Evolutionary conservation across 2,329 filamentous ascomycete genomes (phyloP), one percentile per base, ranked within the genome.

Genomic region (Chaetomiaceae sp.): DNA sequence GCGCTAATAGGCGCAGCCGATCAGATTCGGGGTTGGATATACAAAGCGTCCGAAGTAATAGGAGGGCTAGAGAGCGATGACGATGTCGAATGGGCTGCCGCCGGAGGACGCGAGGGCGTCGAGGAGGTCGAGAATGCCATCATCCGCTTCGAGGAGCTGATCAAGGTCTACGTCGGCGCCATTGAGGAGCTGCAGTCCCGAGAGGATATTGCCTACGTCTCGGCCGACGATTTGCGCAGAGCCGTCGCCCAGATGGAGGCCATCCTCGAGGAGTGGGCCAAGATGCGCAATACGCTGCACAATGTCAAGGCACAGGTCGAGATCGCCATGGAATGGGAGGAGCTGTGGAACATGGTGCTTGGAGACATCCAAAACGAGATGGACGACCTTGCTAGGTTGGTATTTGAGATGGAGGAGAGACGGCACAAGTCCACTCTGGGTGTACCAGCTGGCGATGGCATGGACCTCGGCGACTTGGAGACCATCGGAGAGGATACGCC

Each of bases 301-400:
- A 85, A 73, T 23, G 87, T 96, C 51, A 95, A 95, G 67, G 81
- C 81, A 43, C 92, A 97, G 66, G 92, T 99, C 16, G 94, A 97
- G 69, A 84, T 96, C 54, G 94, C 94, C 42, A 95, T 97, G 90
- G 94, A 99, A 66, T 99, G 92, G 92, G 91, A 96, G 69, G 91
- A 97, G 71, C 77, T 99, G 32, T 97, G 94, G 92, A 90, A 90
- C 62, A 89, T 81, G 58, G 92, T 97, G 3, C 76, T 99, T 2
- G 92, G 91, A 40, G 92, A 97, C 67, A 96, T 97, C 56, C 89
- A 91, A 48, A 84, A 86, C 57, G 94, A 99, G 71, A 85, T 83
- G 67, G 68, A 70, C 44, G 68, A 90, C 18, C 61, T 71, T 2
- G 62, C 63, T 64, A 80, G 87, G 34, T 74, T 96, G 43, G 89